Base-by-base conservation (phyloP, 2,329 filamentous ascomycete species). In the Metarhizium robertsii region DNA sequence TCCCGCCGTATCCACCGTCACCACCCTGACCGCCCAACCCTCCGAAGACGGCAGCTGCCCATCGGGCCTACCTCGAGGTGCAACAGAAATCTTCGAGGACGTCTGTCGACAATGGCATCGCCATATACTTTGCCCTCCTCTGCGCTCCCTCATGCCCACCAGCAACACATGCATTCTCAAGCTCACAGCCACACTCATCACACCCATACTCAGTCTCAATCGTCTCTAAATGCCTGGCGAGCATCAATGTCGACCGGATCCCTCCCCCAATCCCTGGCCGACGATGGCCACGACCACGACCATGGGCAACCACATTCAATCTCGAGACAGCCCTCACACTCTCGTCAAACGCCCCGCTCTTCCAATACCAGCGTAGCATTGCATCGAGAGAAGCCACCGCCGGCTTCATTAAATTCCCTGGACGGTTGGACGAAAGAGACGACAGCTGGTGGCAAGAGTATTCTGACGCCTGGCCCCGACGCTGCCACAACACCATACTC, bases 61-160 rank as follows among this genome's bases (percentile, higher is more conserved):
- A 25, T 25, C 25, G 25, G 25, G 25, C 25, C 25, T 25, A 25
- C 25, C 25, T 11, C 32, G 32, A 8, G 32, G 32, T 34, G 32
- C 32, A 34, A 11, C 7, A 34, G 32, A 29, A 34, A 13, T 18
- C 36, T 25, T 51, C 14, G n/a, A 30, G 18, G 43, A 11, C 34
- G 25, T 45, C 13, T 30, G 51, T 45, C 34, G 42, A 56, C 48
- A 20, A 79, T 79, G 76, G 73, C 76, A 57, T 76, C 79, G 42
- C 76, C 79, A 25, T 83, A 80, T 64, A 71, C 74, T 53, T 67
- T 83, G 54, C 79, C 79, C n/a, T 73, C 77, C 40, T 72, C 78
- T 40, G 71, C 76, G 43, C 66, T 79, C 49, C 74, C 76, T 53
- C 76, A 76, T 60, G 73, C 72, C 56, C 73, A 79, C 60, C 69